phyloP scores from a whole-genome alignment of 2,329 filamentous ascomycete species.

The Penicillium sp. region DNA sequence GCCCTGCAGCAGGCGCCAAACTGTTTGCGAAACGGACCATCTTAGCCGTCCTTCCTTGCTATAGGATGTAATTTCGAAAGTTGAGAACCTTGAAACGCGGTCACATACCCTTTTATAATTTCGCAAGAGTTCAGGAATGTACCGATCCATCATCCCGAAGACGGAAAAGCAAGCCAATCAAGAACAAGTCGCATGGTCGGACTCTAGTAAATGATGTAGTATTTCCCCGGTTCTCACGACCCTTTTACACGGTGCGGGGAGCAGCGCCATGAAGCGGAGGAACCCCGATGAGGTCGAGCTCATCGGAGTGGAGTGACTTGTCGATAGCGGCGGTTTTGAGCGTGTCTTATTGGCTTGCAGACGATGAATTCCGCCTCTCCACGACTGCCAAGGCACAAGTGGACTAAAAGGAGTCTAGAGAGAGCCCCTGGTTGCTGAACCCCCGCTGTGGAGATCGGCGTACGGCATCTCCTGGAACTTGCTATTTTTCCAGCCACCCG shows the following conservation, averaged over 20 bases:
- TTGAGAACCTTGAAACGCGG: background rate
- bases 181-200: background rate
- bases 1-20: background rate
- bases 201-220: background rate
- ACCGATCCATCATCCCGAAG: background rate
- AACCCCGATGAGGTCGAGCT: background rate
- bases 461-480: background rate
- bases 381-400: slow-evolving; percentile 5
- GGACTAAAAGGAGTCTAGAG: background rate
- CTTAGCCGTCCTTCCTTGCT: background rate
- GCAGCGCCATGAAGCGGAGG: background rate
- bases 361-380: slow-evolving; percentile 3
- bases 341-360: slow-evolving; percentile 4
- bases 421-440: background rate
- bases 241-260: background rate
- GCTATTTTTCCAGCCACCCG: background rate
- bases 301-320: background rate
- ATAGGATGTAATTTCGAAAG: background rate
- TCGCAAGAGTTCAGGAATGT: background rate
- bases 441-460: background rate
- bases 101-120: slow-evolving; percentile 1
- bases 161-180: background rate
- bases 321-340: slow-evolving; percentile 10
- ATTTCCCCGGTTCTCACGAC: background rate
- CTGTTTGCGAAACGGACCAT: slow-evolving; percentile 1